Base-by-base conservation (phyloP, 306 rosid species). In the Psophocarpus tetragonolobus region DNA sequence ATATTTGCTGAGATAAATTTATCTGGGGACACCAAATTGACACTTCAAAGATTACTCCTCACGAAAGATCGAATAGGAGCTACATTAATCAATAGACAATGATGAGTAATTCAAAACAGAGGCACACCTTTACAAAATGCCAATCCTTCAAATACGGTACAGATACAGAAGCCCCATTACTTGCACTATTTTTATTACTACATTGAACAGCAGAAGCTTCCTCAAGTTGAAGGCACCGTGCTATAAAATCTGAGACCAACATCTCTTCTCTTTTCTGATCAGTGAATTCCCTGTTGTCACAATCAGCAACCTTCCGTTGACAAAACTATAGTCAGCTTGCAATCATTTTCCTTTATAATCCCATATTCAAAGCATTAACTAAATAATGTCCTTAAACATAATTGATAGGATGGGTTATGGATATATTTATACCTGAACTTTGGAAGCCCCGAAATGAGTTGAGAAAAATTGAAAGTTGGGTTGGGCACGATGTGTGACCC, bases 111-210 rank as follows among this genome's bases (percentile, higher is more conserved):
- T 6, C 11, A 63, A 74, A 60, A 38, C 13, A 62, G 71, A 51
- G 41, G 20, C 15, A 47, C 68, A 92, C 99, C 97, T 91, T 95
- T 6, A 91, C 96, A 83, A 95, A 91, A 91, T 95, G 99, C 97
- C 99, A 95, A 81, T 95, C 97, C 90, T 95, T 95, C 89, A 95
- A 86, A 87, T 95, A 95, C 9, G 88, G 90, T 47, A 86, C 80
- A 56, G 80, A 71, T 24, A 81, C 72, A 60, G 77, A 60, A 57
- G 84, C 79, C 76, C 68, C 84, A 41, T 58, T 63, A 74, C 68
- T 47, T 27, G 15, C 18, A 21, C 71, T n/a, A 71, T 26, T 76
- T 39, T 82, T 84, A 83, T 36, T 15, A 65, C 21, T 50, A 53
- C 76, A 29, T 27, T 80, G 84, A 60, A 68, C 74, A 72, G 78